phyloP scores from a whole-genome alignment of 2,329 filamentous ascomycete species.

The Epichloe amarillans region DNA sequence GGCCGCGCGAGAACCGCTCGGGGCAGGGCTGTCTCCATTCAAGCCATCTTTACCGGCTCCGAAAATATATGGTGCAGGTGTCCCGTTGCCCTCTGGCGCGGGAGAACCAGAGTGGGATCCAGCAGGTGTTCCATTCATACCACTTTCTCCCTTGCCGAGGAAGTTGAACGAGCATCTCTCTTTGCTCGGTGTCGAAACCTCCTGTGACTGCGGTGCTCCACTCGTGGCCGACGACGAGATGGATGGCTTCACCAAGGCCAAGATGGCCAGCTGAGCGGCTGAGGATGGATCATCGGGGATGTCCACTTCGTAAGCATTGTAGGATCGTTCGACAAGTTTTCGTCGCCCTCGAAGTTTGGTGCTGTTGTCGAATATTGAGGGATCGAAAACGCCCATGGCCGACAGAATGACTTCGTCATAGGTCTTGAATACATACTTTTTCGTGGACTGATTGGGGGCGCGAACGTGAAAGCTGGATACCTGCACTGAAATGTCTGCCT shows the following conservation, averaged over 20 bases:
- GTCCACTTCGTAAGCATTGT: conserved; percentile 85
- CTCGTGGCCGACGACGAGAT: conserved; percentile 30
- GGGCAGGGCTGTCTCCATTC: conserved; percentile 39
- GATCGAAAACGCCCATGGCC: conserved; percentile 88
- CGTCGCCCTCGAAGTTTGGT: conserved; percentile 68
- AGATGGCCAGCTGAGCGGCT: conserved; percentile 60
- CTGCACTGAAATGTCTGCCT: conserved; percentile 79
- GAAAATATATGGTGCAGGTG: conserved; percentile 50
- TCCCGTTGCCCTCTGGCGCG: conserved; percentile 61
- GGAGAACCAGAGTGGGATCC: conserved; percentile 83
- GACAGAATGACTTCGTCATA: conserved; percentile 95
- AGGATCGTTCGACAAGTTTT: conserved; percentile 73
- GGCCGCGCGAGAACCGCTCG: conserved; percentile 37
- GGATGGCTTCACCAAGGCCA: conserved; percentile 47
- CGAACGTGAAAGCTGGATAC: conserved; percentile 83
- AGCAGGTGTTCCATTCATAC: conserved; percentile 61
- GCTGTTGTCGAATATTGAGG: conserved; percentile 71
- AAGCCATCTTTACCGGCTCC: conserved; percentile 29
- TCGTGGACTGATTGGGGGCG: conserved; percentile 74
- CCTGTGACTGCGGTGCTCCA: conserved; percentile 30
- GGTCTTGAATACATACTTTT: conserved; percentile 90
- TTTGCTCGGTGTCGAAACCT: conserved; percentile 46
- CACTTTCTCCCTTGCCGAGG: conserved; percentile 52
- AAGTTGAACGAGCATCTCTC: conserved; percentile 57
- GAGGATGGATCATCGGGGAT: conserved; percentile 80